These are phyloP conservation scores for Backusella macrospora DNA, from an alignment of 192 early-diverging fungal species.

Conservation along the genomic window DNA sequence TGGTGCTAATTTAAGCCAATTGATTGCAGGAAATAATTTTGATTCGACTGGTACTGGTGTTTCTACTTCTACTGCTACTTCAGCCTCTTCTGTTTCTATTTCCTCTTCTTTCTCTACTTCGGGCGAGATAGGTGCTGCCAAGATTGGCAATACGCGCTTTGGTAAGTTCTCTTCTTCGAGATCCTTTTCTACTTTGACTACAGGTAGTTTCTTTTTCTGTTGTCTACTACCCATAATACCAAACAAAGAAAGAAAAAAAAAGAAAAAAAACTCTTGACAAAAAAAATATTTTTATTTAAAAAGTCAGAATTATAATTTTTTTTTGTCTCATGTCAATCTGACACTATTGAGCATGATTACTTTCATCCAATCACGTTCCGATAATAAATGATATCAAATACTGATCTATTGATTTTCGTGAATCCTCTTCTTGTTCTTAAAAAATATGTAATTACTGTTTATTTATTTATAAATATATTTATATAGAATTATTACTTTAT, in stretches of 20 bases:
- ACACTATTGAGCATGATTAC: slow-evolving; percentile 7
- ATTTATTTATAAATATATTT: too few relatives aligned
- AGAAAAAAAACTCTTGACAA: neutral
- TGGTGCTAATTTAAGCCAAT: neutral
- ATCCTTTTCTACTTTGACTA: slow-evolving; percentile 16
- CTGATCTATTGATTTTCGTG: neutral
- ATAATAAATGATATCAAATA: neutral
- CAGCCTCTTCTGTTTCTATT: neutral
- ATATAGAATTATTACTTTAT: too few relatives aligned
- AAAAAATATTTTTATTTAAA: neutral
- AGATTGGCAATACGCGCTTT: slow-evolving; percentile 15
- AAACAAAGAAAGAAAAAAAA: neutral
- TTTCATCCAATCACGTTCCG: neutral
- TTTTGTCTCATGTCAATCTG: slow-evolving; percentile 14
- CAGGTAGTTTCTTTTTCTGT: slow-evolving; percentile 11
- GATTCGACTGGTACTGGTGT: neutral
- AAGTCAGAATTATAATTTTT: neutral
- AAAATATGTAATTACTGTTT: too few relatives aligned
- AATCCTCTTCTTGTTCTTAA: too few relatives aligned
- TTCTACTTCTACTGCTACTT: neutral
- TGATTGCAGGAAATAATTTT: neutral
- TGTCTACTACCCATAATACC: neutral
- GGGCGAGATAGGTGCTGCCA: slow-evolving; percentile 15
- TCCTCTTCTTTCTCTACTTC: neutral
- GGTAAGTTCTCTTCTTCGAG: slow-evolving; percentile 12